phyloP scores from a whole-genome alignment of 805 yeast species.

The Diddensiella caesifluorescens region DNA sequence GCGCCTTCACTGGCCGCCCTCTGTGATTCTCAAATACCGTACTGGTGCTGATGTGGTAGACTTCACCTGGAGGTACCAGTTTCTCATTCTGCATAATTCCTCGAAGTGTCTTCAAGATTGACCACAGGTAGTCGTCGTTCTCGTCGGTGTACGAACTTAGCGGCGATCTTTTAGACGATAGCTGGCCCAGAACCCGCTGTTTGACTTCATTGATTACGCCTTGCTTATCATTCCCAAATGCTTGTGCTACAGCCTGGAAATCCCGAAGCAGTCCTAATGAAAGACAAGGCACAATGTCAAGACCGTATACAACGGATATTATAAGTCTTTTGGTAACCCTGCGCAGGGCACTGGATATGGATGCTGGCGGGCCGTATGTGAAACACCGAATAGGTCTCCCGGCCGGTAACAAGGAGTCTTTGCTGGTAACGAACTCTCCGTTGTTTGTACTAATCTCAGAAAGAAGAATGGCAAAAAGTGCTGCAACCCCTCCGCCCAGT shows the following conservation, averaged over 20 bases:
- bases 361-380: constrained; percentile 33
- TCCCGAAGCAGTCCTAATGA: constrained; percentile 32
- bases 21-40: constrained; percentile 27
- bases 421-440: constrained; percentile 23
- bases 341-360: constrained; percentile 27
- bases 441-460: constrained; percentile 17
- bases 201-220: constrained; percentile 26
- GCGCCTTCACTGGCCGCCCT: constrained; percentile 25
- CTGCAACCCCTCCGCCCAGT: constrained; percentile 34
- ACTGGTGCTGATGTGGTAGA: constrained; percentile 29
- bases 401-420: constrained; percentile 21
- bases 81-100: constrained; percentile 30
- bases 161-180: constrained; percentile 24
- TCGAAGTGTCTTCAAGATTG: constrained; percentile 27
- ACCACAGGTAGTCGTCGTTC: constrained; percentile 27
- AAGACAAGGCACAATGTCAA: constrained; percentile 32
- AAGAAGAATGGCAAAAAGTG: constrained; percentile 27
- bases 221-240: constrained; percentile 23
- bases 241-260: constrained; percentile 28
- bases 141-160: constrained; percentile 17
- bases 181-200: constrained; percentile 25
- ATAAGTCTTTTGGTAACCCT: constrained; percentile 23
- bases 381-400: constrained; percentile 30
- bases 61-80: constrained; percentile 33
- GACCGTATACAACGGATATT: constrained; percentile 31